Conservation (phyloP, 2,329 filamentous ascomycete species). For the Diaporthe nobilis region DNA sequence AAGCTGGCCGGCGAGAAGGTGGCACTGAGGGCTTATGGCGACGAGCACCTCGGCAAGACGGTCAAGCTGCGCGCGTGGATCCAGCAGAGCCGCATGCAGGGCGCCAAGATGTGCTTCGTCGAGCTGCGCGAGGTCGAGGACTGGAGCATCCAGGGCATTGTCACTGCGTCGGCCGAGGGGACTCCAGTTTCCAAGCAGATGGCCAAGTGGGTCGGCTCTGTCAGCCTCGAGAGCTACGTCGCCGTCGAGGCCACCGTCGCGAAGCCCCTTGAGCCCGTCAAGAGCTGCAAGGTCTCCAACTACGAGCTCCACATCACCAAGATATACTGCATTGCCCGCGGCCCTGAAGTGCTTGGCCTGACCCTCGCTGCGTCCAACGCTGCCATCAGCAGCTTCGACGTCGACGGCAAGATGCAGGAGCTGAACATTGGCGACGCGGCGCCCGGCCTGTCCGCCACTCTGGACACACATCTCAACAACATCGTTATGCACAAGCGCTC, state of each 20-base stretch:
- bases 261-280: constrained; percentile 88
- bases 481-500: constrained; percentile 92
- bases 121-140: constrained; percentile 83
- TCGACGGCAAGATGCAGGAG: constrained; percentile 62
- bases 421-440: constrained; percentile 54
- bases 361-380: constrained; percentile 69
- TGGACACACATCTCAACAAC: constrained; percentile 91
- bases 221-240: constrained; percentile 87
- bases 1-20: constrained; percentile 66
- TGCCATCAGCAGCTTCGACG: constrained; percentile 72
- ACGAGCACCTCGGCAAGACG: constrained; percentile 76
- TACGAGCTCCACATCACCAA: constrained; percentile 92
- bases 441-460: constrained; percentile 76
- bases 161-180: constrained; percentile 75
- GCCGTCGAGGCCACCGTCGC: constrained; percentile 85
- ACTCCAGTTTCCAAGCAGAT: constrained; percentile 82
- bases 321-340: constrained; percentile 81
- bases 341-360: constrained; percentile 70
- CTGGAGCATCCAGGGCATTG: constrained; percentile 86
- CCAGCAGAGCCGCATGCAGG: constrained; percentile 89
- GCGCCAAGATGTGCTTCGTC: constrained; percentile 91
- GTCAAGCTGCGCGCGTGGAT: constrained; percentile 85
- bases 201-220: constrained; percentile 88
- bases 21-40: constrained; percentile 74
- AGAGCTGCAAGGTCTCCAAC: constrained; percentile 84